phyloP scores from a whole-genome alignment of 148 eudicot genomes.

The Spergularia bocconei region DNA sequence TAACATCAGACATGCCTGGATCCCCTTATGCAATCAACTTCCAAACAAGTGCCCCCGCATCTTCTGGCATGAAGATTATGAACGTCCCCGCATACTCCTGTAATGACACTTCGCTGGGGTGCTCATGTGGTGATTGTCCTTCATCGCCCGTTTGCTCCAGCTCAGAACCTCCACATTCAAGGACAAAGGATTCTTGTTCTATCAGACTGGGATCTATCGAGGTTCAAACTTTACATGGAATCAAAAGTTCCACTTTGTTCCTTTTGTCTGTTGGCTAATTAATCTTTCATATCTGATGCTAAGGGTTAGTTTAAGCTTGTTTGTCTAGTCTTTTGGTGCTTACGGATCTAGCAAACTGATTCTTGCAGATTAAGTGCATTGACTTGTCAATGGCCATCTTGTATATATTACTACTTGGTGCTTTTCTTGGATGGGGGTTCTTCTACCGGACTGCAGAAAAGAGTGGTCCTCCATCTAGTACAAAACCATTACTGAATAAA shows the following conservation, averaged over 20 bases:
- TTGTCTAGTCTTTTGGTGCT: conserved; percentile 15
- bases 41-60: conserved; percentile 42
- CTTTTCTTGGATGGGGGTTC: conserved; percentile 62
- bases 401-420: conserved; percentile 49
- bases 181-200: conserved; percentile 45
- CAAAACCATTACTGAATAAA: conserved; percentile 41
- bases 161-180: conserved; percentile 61
- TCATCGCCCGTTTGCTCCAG: conserved; percentile 52
- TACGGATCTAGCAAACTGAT: conserved; percentile 15
- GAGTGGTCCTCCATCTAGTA: conserved; percentile 38
- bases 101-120: conserved; percentile 67
- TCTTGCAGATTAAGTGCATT: conserved; percentile 56
- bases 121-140: conserved; percentile 88
- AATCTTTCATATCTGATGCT: conserved; percentile 1
- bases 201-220: conserved; percentile 46
- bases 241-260: not conserved
- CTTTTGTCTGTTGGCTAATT: conserved; percentile 5
- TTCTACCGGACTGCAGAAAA: conserved; percentile 37
- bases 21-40: conserved; percentile 72
- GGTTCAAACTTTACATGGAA: conserved; percentile 30
- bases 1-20: conserved; percentile 59
- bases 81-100: conserved; percentile 59
- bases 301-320: not conserved
- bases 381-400: conserved; percentile 53
- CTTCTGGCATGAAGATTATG: conserved; percentile 59